Evolutionary conservation across 2,329 filamentous ascomycete species (phyloP).

Genomic region (Penicillium digitatum): DNA sequence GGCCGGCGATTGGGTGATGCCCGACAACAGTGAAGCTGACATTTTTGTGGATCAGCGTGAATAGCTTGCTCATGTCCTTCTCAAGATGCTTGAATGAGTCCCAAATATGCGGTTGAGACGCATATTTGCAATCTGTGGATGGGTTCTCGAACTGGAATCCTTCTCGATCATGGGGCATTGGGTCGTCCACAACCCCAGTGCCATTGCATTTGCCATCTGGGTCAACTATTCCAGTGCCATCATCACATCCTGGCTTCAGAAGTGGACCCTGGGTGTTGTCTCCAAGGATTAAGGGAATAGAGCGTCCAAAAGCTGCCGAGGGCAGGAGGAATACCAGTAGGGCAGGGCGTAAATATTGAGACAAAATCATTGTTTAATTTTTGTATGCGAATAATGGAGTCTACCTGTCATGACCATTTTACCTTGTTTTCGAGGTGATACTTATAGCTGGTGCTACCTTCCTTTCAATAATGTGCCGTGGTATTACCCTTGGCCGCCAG

Average conservation of each 20-base stretch:
- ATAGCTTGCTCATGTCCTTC: constrained; percentile 32
- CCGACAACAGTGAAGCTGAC: constrained; percentile 34
- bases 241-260: constrained; percentile 4
- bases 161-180: constrained; percentile 19
- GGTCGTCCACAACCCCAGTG: constrained; percentile 25
- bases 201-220: constrained; percentile 28
- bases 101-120: constrained; percentile 33
- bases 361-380: constrained; percentile 1
- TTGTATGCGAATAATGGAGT: neutral
- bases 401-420: neutral
- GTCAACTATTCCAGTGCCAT: constrained; percentile 28
- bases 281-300: neutral
- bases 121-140: constrained; percentile 30
- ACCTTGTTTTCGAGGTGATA: neutral
- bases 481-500: neutral
- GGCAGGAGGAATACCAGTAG: constrained; percentile 4
- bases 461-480: neutral
- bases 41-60: constrained; percentile 32
- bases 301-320: constrained; percentile 1
- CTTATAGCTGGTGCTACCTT: neutral
- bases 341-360: neutral
- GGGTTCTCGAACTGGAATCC: constrained; percentile 34
- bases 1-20: constrained; percentile 33
- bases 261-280: neutral
- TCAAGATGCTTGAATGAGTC: constrained; percentile 33